Evolutionary conservation across 2,329 filamentous ascomycete genomes (phyloP), one percentile per base, ranked within the genome.

Genomic region (Ceratocystis huliohia): DNA sequence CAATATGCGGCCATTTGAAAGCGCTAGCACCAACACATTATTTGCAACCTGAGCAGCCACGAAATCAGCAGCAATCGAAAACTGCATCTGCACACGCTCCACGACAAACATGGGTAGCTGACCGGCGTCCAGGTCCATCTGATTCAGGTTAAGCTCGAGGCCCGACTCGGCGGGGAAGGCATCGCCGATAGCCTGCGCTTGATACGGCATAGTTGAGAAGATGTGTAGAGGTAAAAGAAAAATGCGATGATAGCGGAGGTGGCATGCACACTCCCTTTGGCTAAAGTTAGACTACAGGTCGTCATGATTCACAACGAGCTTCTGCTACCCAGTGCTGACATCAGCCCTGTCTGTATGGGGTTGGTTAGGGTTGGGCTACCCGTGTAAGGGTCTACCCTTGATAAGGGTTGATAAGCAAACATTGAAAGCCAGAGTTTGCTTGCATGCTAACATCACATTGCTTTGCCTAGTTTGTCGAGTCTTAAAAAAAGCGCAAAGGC

Each of bases 31-130:
- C 67, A 99, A 83, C 69, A 97, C 92, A 79, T 99, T 96, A 77
- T 99, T 97, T 70, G 93, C 92, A 66, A 97, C 93, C 76, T 96
- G 92, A 50, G 92, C 92, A 20, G 94, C 92, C 61, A 96, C 94
- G 74, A 99, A 97, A 76, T 96, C 90, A 70, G 93, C 91, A 1
- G 93, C 90, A 72, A 97, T 88, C 68, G 90, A 88, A 81, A 99
- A 99, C 75, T 94, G 89, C 69, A 97, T 85, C 79, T 95, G 88
- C 48, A 97, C 94, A 69, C 84, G 86, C 77, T 96, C 89, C 74
- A 97, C 86, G 74, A 94, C 89, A 80, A 99, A 99, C 77, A 99
- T 96, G 71, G 93, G 92, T 68, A 93, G 79, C 66, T 86, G 81
- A 71, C 86, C 83, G 69, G 83, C 79, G 69, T 75, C 72, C 65